Evolutionary conservation across 1,284 basidiomycete species (phyloP), one percentile per base, ranked within the genome.

Genomic region (Cutaneotrichosporon sp.): DNA sequence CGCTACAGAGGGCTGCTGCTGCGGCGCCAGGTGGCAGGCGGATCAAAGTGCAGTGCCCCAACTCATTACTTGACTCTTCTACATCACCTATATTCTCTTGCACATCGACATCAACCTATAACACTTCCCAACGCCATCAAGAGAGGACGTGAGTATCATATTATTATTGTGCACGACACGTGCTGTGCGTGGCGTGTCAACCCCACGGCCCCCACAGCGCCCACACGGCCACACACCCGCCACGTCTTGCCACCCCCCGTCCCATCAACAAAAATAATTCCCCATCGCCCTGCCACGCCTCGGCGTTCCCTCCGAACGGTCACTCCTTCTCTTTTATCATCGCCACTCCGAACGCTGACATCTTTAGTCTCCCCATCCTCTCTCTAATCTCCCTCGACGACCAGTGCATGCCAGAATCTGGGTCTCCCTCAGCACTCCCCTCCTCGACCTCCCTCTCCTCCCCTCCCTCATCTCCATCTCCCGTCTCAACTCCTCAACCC

Each of bases 321-420:
- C n/a, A 27, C 45, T 20, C 25, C 11, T 47, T 25, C 20, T 29
- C 11, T 47, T 16, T 6, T 14, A 5, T 22, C 25, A 19, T 37
- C 24, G 7, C 7, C n/a, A 11, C 9, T n/a, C n/a, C n/a, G n/a
- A n/a, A n/a, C n/a, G n/a, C 42, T 44, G 22, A 44, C 42, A 32
- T 6, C 33, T 9, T 19, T 20, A 24, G 7, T 8, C n/a, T 12
- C 26, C 44, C 44, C 44, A 19, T 32, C 43, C 31, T 26, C 44
- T 24, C 22, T 20, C 27, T 31, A 26, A 19, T 34, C 46, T 31
- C 34, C 31, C 25, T 7, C 29, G 7, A 9, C 17, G 31, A 27
- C 19, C 24, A 49, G 48, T 49, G 48, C 29, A 49, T 49, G 48
- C 19, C 39, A 32, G 16, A 17, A 14, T 16, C 29, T 14, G 46